Conservation (phyloP, 768 basidiomycete species). For the Rhodotorula toruloides region DNA sequence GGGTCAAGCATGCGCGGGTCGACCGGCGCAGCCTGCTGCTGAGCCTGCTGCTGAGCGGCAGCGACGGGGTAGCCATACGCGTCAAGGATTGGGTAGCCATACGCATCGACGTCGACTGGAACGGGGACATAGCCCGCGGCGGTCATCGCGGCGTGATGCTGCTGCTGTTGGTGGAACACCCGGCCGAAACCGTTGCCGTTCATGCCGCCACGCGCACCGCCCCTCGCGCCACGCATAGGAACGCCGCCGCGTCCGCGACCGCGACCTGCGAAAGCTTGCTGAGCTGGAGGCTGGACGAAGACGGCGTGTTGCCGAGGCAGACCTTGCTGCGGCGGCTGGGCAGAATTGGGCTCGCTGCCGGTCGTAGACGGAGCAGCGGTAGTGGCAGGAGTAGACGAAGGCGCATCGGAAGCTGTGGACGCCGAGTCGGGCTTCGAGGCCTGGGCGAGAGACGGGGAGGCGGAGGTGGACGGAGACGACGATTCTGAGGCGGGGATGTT, state of each 20-base stretch:
- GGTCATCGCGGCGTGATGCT: neutral
- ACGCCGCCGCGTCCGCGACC: neutral
- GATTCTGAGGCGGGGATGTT: neutral
- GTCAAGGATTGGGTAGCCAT: slow-evolving; percentile 20
- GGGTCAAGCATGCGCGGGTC: slow-evolving; percentile 53
- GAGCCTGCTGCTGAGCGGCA: slow-evolving; percentile 6
- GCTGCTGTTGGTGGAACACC: slow-evolving; percentile 4
- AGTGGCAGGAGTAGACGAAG: slow-evolving; percentile 10
- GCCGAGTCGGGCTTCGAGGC: slow-evolving; percentile 2
- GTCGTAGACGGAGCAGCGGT: slow-evolving; percentile 22
- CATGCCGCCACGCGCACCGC: slow-evolving; percentile 14
- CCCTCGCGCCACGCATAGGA: neutral
- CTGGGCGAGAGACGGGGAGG: slow-evolving; percentile 4
- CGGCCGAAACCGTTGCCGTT: neutral
- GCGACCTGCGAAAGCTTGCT: neutral
- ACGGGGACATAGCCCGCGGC: slow-evolving; percentile 20
- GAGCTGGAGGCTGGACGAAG: slow-evolving; percentile 3
- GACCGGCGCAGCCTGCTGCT: slow-evolving; percentile 6
- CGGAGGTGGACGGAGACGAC: slow-evolving; percentile 9
- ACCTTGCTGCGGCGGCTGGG: neutral
- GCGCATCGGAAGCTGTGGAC: slow-evolving; percentile 1
- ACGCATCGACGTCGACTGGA: slow-evolving; percentile 14
- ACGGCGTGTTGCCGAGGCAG: neutral
- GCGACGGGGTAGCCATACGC: slow-evolving; percentile 24
- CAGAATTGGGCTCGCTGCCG: neutral